Evolutionary conservation across 306 rosid species (phyloP), one percentile per base, ranked within the genome.

Genomic region (Psophocarpus tetragonolobus): DNA sequence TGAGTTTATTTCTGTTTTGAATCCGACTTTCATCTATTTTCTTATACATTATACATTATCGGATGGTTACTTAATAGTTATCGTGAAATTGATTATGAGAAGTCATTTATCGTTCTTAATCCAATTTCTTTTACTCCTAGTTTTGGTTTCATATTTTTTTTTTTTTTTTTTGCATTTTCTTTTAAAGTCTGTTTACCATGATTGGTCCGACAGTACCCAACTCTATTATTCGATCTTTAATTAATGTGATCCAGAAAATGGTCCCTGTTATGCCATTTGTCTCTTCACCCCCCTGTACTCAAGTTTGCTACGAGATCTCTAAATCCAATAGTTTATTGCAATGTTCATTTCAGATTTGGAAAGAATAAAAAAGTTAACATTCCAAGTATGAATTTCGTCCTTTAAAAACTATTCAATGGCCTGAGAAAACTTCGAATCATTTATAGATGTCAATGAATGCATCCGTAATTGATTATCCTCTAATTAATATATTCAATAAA

Each of bases 221-320:
- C 83, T 80, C 74, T 83, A 87, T 87, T 83, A 83, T 86, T 81
- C 78, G 76, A 81, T 53, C 78, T 76, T 41, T 83, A 83, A 83
- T 83, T 82, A 84, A 74, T 76, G 79, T 42, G 38, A 65, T 50
- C 45, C 69, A 84, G 83, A 69, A 79, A 80, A 80, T 87, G 85
- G 81, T 84, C 80, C 70, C 69, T 33, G 48, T 47, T 64, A 45
- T 42, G 86, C 87, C 89, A 82, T 81, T 83, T 89, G 87, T 84
- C 88, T 83, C 82, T 64, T 68, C 67, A 76, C 14, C 39, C 84
- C 63, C 56, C 73, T 29, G 71, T 80, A 87, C 86, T 68, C 83
- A 48, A 68, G 67, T 78, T 54, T 54, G 20, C 67, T 45, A 24
- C 54, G 10, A 51, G 47, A 64, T 82, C 45, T 65, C 71, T 76